phyloP scores from a whole-genome alignment of 257 asterid genomes.

The Primulina eburnea region DNA sequence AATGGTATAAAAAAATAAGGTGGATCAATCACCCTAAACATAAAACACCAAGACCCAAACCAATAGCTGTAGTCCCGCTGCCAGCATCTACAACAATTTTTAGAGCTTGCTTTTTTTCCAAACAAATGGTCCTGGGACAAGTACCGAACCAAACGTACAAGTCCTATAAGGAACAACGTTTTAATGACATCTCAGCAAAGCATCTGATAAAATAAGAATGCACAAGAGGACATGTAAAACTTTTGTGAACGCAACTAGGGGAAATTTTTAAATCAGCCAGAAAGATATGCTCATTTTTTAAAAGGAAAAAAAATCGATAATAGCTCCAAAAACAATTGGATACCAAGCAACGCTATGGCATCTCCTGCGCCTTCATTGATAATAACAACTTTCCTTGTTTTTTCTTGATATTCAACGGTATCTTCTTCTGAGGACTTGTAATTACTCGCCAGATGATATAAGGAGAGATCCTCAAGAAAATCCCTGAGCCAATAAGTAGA shows the following conservation, averaged over 20 bases:
- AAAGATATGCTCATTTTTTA: background rate
- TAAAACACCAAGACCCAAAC: conserved; percentile 68
- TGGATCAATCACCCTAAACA: conserved; percentile 59
- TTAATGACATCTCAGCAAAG: conserved; percentile 9
- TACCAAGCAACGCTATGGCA: conserved; percentile 80
- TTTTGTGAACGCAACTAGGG: background rate
- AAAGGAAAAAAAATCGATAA: conserved; percentile 2
- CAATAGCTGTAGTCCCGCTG: conserved; percentile 89
- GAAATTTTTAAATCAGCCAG: background rate
- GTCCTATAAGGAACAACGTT: conserved; percentile 39
- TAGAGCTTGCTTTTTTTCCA: conserved; percentile 49
- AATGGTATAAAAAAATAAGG: conserved; percentile 4
- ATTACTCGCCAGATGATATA: conserved; percentile 19
- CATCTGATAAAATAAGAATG: conserved; percentile 12
- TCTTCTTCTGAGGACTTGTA: conserved; percentile 20
- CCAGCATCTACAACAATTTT: conserved; percentile 83
- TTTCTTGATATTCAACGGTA: conserved; percentile 21
- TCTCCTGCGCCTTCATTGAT: conserved; percentile 92
- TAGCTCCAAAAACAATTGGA: background rate
- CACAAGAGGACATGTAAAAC: background rate
- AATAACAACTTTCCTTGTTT: conserved; percentile 51
- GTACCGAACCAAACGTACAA: conserved; percentile 57
- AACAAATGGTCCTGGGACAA: conserved; percentile 64
- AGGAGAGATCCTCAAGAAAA: conserved; percentile 36
- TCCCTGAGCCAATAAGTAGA: conserved; percentile 43